Base-by-base conservation (phyloP, 306 rosid genomes). In the Psophocarpus tetragonolobus region DNA sequence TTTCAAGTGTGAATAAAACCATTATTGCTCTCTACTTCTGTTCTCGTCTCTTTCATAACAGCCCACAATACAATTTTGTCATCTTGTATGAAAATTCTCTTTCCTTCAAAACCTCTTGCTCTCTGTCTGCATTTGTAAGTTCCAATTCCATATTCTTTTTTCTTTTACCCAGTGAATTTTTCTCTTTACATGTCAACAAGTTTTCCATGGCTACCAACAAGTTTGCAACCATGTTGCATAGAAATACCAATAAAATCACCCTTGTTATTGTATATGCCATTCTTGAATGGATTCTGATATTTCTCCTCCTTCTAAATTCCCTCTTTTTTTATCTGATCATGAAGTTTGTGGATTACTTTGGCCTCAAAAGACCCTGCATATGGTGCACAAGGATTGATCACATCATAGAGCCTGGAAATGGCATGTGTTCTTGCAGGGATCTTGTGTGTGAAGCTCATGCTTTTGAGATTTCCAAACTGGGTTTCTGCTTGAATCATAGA, bases 371-470 rank as follows among this genome's bases (percentile, higher is more conserved):
- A 8, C 66, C 66, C 6, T 58, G 66, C 39, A 58, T 58, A 29
- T 58, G 66, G 66, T 58, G 66, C 21, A 14, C 66, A 27, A 58
- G 66, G 39, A 58, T 58, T 58, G 39, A 58, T 58, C 39, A 29
- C 39, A 14, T 58, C 39, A 58, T 58, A 58, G 66, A 58, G 21
- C 66, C 66, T 14, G 11, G 6, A 14, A 58, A 14, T 29, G 2
- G 7, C 66, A 14, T 6, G 12, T 27, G 11, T 8, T 58, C 66
- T 27, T 58, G 66, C 66, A 6, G 66, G 39, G 66, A 58, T 58
- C 39, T 58, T 29, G 66, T 58, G 21, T 58, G 66, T 29, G 66
- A 58, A 27, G 21, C 66, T 58, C 66, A 58, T 24, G 66, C 66
- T 58, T 27, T 58, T 58, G 66, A 58, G 66, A 58, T 58, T 58